Conservation (phyloP, 2,329 filamentous ascomycete species). For the Aspergillus glaucus region DNA sequence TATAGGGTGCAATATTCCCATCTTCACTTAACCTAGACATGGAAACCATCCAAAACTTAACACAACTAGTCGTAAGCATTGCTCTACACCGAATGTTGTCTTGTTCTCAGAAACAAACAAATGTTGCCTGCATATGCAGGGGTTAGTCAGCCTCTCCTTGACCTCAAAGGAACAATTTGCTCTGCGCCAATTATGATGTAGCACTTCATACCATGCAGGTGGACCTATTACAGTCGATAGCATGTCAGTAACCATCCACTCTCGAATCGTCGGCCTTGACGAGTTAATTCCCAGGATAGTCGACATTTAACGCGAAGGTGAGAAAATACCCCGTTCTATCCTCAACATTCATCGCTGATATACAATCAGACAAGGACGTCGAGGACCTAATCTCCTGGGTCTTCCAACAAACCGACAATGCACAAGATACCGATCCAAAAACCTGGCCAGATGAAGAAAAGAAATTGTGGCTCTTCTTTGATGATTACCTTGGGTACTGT, state of each 20-base stretch:
- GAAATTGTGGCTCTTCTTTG: constrained; percentile 1
- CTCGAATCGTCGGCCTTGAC: constrained; percentile 5
- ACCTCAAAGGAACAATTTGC: too few species aligned
- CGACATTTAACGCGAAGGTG: constrained; percentile 2
- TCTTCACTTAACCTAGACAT: too few species aligned
- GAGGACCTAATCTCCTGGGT: constrained; percentile 1
- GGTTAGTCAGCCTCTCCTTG: too few species aligned
- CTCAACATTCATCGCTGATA: background rate
- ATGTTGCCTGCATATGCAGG: too few species aligned
- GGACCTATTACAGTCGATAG: constrained; percentile 1
- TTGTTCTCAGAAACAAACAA: too few species aligned
- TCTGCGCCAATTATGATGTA: too few species aligned
- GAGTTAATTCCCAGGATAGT: background rate
- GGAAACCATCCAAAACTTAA: too few species aligned
- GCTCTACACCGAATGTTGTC: too few species aligned
- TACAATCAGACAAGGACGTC: constrained; percentile 2
- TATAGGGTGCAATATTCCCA: too few species aligned
- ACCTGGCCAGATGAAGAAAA: background rate
- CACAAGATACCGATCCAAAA: background rate
- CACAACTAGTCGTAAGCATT: too few species aligned
- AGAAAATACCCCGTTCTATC: background rate
- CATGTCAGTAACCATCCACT: constrained; percentile 6
- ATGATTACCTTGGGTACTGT: background rate
- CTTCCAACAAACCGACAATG: constrained; percentile 1
- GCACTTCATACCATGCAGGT: too few species aligned